A percentile compares a stretch with the other conserved stretches of the same genome.
These are phyloP conservation scores for Incumbomyces lentus DNA, from an alignment of 2,329 filamentous ascomycete species.

Conservation along the genomic window DNA sequence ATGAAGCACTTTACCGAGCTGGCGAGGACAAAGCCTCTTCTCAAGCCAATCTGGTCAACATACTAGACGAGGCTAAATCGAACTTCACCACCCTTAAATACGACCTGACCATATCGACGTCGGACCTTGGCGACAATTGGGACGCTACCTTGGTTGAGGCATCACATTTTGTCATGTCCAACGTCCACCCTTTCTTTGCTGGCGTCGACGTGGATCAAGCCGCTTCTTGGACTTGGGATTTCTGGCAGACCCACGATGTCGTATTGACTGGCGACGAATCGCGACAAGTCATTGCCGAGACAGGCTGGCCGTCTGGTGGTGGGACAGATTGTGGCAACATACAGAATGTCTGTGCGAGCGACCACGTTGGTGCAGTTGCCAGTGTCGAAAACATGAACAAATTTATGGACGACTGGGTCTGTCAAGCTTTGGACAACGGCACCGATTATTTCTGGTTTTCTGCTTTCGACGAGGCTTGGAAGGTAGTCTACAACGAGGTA, in stretches of 20 bases:
- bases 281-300: conserved; percentile 77
- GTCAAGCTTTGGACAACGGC: conserved; percentile 64
- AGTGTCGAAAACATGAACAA: conserved; percentile 70
- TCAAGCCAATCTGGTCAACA: conserved; percentile 48
- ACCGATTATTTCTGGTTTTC: conserved; percentile 87
- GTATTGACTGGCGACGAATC: conserved; percentile 47
- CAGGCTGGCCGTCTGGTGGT: conserved; percentile 79
- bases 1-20: conserved; percentile 51
- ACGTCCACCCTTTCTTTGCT: conserved; percentile 92
- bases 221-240: conserved; percentile 69
- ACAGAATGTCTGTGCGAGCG: conserved; percentile 45
- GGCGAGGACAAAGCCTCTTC: conserved; percentile 50
- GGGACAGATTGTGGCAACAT: conserved; percentile 62
- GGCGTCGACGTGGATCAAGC: conserved; percentile 60
- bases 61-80: conserved; percentile 58
- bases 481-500: conserved; percentile 62
- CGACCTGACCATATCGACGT: conserved; percentile 69
- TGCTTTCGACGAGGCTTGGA: conserved; percentile 5
- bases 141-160: conserved; percentile 54
- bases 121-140: conserved; percentile 86
- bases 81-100: conserved; percentile 60
- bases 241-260: conserved; percentile 65
- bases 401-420: conserved; percentile 83
- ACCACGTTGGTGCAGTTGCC: conserved; percentile 58
- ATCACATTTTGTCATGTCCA: conserved; percentile 88